Evolutionary conservation across 257 asterid genomes (phyloP).

Genomic region (Salvia splendens): DNA sequence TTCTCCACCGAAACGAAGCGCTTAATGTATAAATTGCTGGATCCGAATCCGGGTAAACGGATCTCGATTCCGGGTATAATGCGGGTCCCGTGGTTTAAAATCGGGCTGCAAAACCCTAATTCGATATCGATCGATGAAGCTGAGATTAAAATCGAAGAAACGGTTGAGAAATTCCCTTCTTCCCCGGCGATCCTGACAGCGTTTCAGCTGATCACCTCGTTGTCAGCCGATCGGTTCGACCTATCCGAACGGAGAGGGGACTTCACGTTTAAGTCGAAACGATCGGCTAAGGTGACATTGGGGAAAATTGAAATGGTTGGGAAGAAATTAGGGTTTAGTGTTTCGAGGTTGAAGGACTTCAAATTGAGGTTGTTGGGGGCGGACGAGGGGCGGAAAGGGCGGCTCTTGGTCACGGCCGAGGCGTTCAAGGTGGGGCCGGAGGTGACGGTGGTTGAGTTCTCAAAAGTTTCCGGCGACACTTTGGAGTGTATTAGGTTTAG

Average conservation of each 20-base stretch:
- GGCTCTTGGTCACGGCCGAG: conserved; percentile 36
- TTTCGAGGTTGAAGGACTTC: conserved; percentile 38
- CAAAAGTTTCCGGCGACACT: conserved; percentile 47
- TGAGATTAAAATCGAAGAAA: conserved; percentile 25
- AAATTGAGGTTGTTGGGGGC: conserved; percentile 37
- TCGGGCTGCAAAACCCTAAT: conserved; percentile 34
- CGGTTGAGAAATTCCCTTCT: conserved; percentile 37
- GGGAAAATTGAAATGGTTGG: conserved; percentile 38
- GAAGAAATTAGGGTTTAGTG: conserved; percentile 34
- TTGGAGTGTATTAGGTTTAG: conserved; percentile 44
- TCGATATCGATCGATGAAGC: conserved; percentile 38
- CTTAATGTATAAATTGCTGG: conserved; percentile 35
- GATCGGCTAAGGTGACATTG: conserved; percentile 41
- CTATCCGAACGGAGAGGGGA: conserved; percentile 32
- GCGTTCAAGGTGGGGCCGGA: conserved; percentile 54
- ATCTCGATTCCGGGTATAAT: conserved; percentile 39
- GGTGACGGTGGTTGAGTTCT: conserved; percentile 49
- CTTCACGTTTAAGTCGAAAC: conserved; percentile 39
- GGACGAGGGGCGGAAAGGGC: conserved; percentile 40
- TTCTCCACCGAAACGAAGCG: conserved; percentile 41
- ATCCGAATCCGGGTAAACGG: conserved; percentile 41
- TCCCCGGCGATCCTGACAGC: conserved; percentile 47
- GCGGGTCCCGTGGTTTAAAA: conserved; percentile 40
- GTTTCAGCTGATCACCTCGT: conserved; percentile 44
- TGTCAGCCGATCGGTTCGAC: conserved; percentile 35